A percentile compares a stretch with the other conserved stretches of the same genome.
phyloP scores from a whole-genome alignment of 805 yeast genomes.

The Wickerhamiella kazuoi region DNA sequence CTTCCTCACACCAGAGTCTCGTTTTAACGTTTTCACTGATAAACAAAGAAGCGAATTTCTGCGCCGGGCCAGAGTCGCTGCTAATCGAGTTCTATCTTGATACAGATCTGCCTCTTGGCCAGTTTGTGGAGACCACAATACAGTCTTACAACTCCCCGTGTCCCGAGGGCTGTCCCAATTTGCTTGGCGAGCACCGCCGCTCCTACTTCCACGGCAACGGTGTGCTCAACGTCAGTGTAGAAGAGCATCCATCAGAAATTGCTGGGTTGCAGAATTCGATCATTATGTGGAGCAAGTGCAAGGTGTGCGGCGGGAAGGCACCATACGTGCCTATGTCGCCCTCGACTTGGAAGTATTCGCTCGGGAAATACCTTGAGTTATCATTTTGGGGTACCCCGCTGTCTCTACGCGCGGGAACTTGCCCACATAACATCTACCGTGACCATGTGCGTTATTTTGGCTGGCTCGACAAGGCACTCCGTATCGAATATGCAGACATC shows the following conservation, averaged over 20 bases:
- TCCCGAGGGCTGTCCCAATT: conserved; percentile 64
- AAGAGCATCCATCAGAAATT: conserved; percentile 35
- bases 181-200: conserved; percentile 55
- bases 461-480: conserved; percentile 54
- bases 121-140: conserved; percentile 65
- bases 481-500: conserved; percentile 59
- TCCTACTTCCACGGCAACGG: conserved; percentile 82
- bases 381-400: conserved; percentile 54
- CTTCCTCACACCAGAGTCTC: conserved; percentile 60
- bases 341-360: conserved; percentile 73
- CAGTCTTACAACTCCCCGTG: conserved; percentile 51
- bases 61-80: conserved; percentile 76
- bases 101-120: conserved; percentile 77
- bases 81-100: conserved; percentile 80
- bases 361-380: conserved; percentile 83
- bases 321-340: conserved; percentile 73
- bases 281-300: conserved; percentile 84
- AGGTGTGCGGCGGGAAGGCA: conserved; percentile 52
- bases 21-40: conserved; percentile 55
- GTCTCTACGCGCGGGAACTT: conserved; percentile 42
- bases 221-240: conserved; percentile 60
- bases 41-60: conserved; percentile 70
- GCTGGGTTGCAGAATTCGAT: conserved; percentile 52
- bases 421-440: conserved; percentile 65
- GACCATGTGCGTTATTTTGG: conserved; percentile 78